These are phyloP conservation scores for Vigna reflexopilosa DNA, from an alignment of 306 rosid genomes.

Conservation along the genomic window DNA sequence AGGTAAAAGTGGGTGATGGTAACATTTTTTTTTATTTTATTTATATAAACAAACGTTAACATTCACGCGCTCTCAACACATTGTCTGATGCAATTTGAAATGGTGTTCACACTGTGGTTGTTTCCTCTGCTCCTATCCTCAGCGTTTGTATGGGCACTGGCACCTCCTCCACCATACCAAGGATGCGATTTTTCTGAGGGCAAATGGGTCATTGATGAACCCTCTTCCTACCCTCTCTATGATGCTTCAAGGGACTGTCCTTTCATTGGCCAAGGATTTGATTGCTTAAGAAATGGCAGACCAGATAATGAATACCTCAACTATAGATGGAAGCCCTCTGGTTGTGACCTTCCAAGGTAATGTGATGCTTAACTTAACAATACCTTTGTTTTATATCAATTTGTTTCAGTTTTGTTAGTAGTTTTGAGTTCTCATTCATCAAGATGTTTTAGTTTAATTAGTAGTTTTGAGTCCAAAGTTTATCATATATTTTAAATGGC, in stretches of 20 bases:
- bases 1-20: too few relatives aligned
- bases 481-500: too few relatives aligned
- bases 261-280: conserved; percentile 54
- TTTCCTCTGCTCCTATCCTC: neutral
- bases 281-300: conserved; percentile 58
- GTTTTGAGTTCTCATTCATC: too few relatives aligned
- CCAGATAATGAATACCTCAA: conserved; percentile 57
- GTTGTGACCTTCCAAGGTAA: conserved; percentile 67
- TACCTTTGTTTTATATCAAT: neutral
- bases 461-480: too few relatives aligned
- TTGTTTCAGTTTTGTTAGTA: neutral
- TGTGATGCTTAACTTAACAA: neutral
- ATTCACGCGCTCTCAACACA: neutral
- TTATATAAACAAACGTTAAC: neutral
- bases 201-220: conserved; percentile 52
- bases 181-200: conserved; percentile 52
- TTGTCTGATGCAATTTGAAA: conserved; percentile 17
- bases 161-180: neutral
- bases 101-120: conserved; percentile 32
- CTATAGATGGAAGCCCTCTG: conserved; percentile 60
- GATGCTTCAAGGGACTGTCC: conserved; percentile 47
- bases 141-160: conserved; percentile 4
- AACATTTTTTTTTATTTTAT: neutral
- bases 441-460: too few relatives aligned
- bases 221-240: conserved; percentile 53